Percentiles rank a stretch among this genome's conserved stretches.
Conservation (phyloP, 495 filamentous ascomycete species). For the Antarctomyces pellizariae region DNA sequence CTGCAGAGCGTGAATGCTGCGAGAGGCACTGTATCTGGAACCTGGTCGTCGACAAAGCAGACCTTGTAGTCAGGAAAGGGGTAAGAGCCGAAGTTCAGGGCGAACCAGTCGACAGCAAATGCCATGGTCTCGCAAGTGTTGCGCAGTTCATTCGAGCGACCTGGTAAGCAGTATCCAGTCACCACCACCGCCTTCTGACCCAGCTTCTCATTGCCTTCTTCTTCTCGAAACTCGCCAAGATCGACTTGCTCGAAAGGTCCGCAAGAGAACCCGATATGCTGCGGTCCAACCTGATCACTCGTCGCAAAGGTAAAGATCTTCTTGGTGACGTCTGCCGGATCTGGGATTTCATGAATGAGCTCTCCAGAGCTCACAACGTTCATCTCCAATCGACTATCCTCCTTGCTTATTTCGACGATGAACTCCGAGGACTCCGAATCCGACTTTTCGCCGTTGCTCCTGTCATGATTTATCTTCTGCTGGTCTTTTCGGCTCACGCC, state of each 20-base stretch:
- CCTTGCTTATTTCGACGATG: slow-evolving; percentile 28
- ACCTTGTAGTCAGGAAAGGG: slow-evolving; percentile 61
- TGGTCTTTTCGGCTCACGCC: too few relatives aligned
- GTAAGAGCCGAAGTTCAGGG: slow-evolving; percentile 61
- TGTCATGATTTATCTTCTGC: not conserved
- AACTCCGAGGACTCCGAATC: slow-evolving; percentile 14
- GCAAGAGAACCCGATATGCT: slow-evolving; percentile 76
- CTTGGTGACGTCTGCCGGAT: slow-evolving; percentile 47
- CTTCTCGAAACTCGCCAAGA: slow-evolving; percentile 67
- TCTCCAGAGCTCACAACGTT: slow-evolving; percentile 78
- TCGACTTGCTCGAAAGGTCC: slow-evolving; percentile 90
- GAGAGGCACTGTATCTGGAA: slow-evolving; percentile 45
- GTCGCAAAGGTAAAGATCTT: slow-evolving; percentile 68
- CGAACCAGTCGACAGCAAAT: slow-evolving; percentile 62
- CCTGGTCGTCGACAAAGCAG: slow-evolving; percentile 78
- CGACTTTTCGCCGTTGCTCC: slow-evolving; percentile 9
- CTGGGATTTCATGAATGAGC: slow-evolving; percentile 52
- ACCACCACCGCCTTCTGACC: slow-evolving; percentile 63
- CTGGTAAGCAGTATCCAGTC: slow-evolving; percentile 75
- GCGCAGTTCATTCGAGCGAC: slow-evolving; percentile 49
- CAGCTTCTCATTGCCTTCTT: slow-evolving; percentile 74
- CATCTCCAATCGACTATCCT: slow-evolving; percentile 72
- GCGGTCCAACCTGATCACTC: slow-evolving; percentile 44
- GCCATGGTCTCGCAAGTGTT: slow-evolving; percentile 44
- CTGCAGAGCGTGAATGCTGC: slow-evolving; percentile 74